Conservation (phyloP, 1,284 basidiomycete genomes). For the Athelia psychrophila region DNA sequence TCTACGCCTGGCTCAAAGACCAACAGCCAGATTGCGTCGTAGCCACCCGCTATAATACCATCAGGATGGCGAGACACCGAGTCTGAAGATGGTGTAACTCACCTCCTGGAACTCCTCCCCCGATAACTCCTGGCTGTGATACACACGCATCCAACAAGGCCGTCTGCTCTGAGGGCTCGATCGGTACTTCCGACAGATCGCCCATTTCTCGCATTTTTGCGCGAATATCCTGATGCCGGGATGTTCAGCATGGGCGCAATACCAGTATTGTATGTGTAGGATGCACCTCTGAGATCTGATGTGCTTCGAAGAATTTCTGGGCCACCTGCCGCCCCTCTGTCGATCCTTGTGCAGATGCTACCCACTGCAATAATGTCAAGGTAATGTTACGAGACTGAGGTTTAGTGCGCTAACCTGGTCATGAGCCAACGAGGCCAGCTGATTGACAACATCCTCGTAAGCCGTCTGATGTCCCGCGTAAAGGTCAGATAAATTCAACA, state of each 20-base stretch:
- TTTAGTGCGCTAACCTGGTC: conserved; percentile 45
- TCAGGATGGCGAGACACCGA: background rate
- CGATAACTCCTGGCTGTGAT: conserved; percentile 80
- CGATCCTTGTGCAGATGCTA: conserved; percentile 49
- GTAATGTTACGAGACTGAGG: background rate
- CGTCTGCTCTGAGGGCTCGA: conserved; percentile 92
- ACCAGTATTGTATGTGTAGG: background rate
- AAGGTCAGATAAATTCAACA: conserved; percentile 48
- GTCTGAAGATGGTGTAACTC: conserved; percentile 18
- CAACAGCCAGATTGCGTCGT: conserved; percentile 94
- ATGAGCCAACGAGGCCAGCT: conserved; percentile 54
- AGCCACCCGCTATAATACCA: conserved; percentile 78
- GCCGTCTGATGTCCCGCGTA: conserved; percentile 40
- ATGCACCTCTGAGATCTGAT: conserved; percentile 54
- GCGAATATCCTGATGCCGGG: conserved; percentile 61
- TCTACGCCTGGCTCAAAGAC: conserved; percentile 60
- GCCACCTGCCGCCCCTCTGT: conserved; percentile 40
- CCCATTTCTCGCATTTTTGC: conserved; percentile 88
- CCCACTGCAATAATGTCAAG: conserved; percentile 42
- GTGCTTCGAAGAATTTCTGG: conserved; percentile 53
- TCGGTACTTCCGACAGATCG: conserved; percentile 74
- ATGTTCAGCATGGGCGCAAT: background rate
- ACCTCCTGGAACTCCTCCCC: conserved; percentile 97
- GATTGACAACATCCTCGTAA: conserved; percentile 57
- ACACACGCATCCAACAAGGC: conserved; percentile 82